Conservation (phyloP, 2,329 filamentous ascomycete species). For the Colletotrichum gigasporum region DNA sequence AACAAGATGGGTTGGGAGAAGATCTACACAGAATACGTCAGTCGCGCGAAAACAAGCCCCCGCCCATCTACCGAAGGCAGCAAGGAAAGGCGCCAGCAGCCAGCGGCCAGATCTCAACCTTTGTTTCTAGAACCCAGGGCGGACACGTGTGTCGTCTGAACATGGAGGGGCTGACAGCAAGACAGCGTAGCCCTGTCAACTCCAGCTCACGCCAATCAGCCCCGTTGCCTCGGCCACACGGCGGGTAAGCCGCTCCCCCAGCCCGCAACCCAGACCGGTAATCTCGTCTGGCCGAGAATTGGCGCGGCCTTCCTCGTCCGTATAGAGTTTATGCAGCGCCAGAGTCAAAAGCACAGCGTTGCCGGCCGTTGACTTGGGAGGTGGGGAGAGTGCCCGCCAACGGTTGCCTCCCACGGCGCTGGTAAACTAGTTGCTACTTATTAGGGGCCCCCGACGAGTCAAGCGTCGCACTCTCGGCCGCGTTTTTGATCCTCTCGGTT, state of each 20-base stretch:
- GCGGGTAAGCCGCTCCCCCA: neutral
- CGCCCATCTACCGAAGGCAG: too few species aligned
- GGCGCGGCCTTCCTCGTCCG: neutral
- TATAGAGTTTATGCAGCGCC: neutral
- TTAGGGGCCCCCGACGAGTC: constrained; percentile 15
- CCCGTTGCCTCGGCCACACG: neutral
- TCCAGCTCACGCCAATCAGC: neutral
- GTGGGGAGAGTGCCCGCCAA: too few species aligned
- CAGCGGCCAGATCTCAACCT: neutral
- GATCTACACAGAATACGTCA: neutral
- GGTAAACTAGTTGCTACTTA: too few species aligned
- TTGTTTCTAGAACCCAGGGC: neutral
- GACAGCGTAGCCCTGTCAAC: neutral
- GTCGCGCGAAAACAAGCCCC: too few species aligned
- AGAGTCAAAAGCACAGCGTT: neutral
- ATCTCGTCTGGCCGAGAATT: neutral
- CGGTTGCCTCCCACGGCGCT: too few species aligned
- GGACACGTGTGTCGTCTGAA: neutral
- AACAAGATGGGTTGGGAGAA: too few species aligned
- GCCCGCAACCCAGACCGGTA: too few species aligned
- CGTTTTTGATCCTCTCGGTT: neutral
- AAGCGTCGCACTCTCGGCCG: neutral
- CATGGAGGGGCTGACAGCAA: neutral
- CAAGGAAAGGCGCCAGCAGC: neutral
- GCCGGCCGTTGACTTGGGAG: neutral